These are phyloP conservation scores for Barnettozyma sucrosica DNA, from an alignment of 805 yeast species.

Conservation along the genomic window DNA sequence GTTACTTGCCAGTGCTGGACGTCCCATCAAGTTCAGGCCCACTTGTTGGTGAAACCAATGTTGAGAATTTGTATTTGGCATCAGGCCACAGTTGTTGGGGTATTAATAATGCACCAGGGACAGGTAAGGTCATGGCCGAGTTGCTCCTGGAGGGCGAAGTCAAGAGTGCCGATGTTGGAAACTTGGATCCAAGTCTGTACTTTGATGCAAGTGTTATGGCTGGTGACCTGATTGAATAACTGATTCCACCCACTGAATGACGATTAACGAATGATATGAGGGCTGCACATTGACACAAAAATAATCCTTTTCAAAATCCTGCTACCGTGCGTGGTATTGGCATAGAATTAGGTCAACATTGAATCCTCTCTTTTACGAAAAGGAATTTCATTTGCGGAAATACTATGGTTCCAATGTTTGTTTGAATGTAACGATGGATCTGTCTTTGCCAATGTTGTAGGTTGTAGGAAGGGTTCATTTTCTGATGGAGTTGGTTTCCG, in stretches of 20 bases:
- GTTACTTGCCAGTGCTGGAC: conserved; percentile 91
- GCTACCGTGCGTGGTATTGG: too few relatives aligned
- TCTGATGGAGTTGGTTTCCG: background rate
- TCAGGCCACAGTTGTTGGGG: conserved; percentile 99
- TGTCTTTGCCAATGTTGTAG: background rate
- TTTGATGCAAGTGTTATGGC: conserved; percentile 61
- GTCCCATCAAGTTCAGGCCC: conserved; percentile 93
- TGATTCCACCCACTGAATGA: background rate
- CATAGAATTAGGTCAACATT: too few relatives aligned
- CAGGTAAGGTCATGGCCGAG: conserved; percentile 92
- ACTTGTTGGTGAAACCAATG: conserved; percentile 88
- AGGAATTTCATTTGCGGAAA: background rate
- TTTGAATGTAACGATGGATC: background rate
- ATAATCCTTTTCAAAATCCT: background rate
- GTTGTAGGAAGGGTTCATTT: background rate
- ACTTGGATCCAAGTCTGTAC: conserved; percentile 79
- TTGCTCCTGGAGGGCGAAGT: conserved; percentile 78
- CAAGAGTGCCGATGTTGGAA: conserved; percentile 68
- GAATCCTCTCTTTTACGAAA: too few relatives aligned
- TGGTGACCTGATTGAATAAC: conserved; percentile 13
- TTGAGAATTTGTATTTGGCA: conserved; percentile 69
- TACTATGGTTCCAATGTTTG: background rate
- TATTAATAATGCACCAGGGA: conserved; percentile 93
- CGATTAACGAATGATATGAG: background rate
- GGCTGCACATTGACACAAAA: background rate